These are phyloP conservation scores for Neofusicoccum ribis DNA, from an alignment of 2,329 filamentous ascomycete species.

Conservation along the genomic window DNA sequence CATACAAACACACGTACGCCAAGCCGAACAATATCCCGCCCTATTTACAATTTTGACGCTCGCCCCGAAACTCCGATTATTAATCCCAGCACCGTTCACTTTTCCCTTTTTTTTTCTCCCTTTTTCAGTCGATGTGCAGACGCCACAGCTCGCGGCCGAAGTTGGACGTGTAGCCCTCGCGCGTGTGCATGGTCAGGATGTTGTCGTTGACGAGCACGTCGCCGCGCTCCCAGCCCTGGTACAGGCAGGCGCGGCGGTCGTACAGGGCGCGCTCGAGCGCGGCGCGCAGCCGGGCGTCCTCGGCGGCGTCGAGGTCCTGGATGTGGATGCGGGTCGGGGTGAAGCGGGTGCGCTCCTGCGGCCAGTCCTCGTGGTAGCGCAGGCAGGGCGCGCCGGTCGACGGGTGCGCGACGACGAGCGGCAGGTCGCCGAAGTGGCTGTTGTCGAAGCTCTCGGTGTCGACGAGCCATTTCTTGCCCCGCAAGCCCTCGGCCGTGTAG, in stretches of 20 bases:
- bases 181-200: conserved; percentile 50
- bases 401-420: conserved; percentile 49
- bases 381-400: conserved; percentile 50
- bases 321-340: conserved; percentile 37
- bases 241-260: conserved; percentile 53
- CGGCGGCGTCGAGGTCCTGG: not conserved
- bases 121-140: conserved; percentile 17
- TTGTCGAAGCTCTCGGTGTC: conserved; percentile 51
- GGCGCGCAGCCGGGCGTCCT: conserved; percentile 2
- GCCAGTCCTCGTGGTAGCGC: conserved; percentile 59
- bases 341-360: conserved; percentile 53
- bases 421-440: conserved; percentile 46
- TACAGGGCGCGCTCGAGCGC: conserved; percentile 48
- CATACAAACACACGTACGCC: too few species aligned
- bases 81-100: too few species aligned
- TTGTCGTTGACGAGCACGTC: conserved; percentile 59
- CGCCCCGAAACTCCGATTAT: too few species aligned
- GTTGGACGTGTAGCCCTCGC: conserved; percentile 8
- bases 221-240: conserved; percentile 56
- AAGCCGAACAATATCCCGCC: too few species aligned
- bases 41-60: too few species aligned
- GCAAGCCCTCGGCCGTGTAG: conserved; percentile 29
- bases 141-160: conserved; percentile 19
- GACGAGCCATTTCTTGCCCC: conserved; percentile 40
- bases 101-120: not conserved